Evolutionary conservation across 208 protist genomes (phyloP).

Genomic region (Angomonas deanei): DNA sequence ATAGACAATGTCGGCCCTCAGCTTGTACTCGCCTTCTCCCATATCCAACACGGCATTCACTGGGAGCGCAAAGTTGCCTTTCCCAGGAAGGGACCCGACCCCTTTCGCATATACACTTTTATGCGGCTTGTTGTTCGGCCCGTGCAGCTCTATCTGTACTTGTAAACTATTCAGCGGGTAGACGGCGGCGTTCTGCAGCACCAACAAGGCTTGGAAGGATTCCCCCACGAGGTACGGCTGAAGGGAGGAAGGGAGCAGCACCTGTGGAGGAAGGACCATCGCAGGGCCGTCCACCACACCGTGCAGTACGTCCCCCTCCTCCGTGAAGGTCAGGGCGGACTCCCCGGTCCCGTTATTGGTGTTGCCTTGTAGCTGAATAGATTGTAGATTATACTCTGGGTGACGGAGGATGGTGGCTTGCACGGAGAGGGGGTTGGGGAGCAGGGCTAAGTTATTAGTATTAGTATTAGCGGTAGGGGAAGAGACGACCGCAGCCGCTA

Average conservation of each 20-base stretch:
- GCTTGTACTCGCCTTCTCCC: not conserved
- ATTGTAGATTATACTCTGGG: not conserved
- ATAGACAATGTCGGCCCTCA: not conserved
- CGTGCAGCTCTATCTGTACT: constrained; percentile 26
- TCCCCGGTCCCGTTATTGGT: not conserved
- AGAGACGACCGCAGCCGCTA: not conserved
- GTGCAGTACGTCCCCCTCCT: constrained; percentile 75
- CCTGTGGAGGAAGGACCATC: constrained; percentile 6
- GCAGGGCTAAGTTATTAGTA: not conserved
- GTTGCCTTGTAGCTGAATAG: not conserved
- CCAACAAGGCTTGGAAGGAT: constrained; percentile 55
- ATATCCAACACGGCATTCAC: not conserved
- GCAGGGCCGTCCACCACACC: constrained; percentile 31
- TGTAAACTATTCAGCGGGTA: constrained; percentile 33
- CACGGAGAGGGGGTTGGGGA: not conserved
- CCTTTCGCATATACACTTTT: not conserved
- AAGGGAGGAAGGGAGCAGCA: constrained; percentile 45
- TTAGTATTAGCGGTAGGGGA: not conserved
- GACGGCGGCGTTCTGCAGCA: constrained; percentile 56
- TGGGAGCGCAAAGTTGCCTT: not conserved
- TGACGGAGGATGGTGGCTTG: not conserved
- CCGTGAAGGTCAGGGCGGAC: constrained; percentile 12
- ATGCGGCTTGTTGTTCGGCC: constrained; percentile 5
- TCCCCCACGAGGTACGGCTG: constrained; percentile 47
- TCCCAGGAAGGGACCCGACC: not conserved